A percentile compares a stretch with the other conserved stretches of the same genome.
Evolutionary conservation across 139 green algal genomes (phyloP).

Genomic region (Ettlia oleoabundans): DNA sequence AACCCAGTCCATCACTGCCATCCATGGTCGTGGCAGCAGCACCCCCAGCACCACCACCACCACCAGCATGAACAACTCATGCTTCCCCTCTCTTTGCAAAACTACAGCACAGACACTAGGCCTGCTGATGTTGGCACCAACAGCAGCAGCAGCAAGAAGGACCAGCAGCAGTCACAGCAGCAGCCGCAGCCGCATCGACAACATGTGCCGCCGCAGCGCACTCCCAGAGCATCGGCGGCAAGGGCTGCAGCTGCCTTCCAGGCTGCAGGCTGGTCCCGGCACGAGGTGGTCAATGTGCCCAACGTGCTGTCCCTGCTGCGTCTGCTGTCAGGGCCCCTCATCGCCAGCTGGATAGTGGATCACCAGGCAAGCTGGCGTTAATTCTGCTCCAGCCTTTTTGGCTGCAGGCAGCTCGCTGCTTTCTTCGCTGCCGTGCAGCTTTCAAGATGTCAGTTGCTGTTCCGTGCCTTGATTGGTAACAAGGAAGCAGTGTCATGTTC

Average conservation of each 20-base stretch:
- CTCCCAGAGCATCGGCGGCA: background rate
- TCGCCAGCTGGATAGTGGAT: slow-evolving; percentile 55
- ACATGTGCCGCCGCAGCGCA: background rate
- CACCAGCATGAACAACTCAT: background rate
- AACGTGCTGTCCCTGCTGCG: slow-evolving; percentile 62
- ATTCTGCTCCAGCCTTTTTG: too few relatives aligned
- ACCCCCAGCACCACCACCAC: background rate
- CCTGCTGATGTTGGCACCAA: background rate
- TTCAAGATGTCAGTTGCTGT: too few relatives aligned
- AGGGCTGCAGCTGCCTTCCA: background rate
- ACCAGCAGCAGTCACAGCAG: background rate
- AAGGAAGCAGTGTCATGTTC: too few relatives aligned
- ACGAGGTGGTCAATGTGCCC: slow-evolving; percentile 56
- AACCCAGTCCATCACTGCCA: background rate
- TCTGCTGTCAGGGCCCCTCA: slow-evolving; percentile 57
- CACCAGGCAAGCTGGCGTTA: slow-evolving; percentile 15
- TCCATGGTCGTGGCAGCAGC: background rate
- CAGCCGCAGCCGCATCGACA: background rate
- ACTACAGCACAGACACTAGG: background rate
- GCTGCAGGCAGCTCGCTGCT: too few relatives aligned
- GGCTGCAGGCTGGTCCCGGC: slow-evolving; percentile 46
- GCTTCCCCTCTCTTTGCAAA: background rate
- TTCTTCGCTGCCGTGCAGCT: too few relatives aligned
- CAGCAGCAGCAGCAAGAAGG: background rate
- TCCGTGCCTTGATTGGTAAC: too few relatives aligned